Evolutionary conservation across 192 early-diverging fungal species (phyloP).

Genomic region (Chytriomyces confervae): DNA sequence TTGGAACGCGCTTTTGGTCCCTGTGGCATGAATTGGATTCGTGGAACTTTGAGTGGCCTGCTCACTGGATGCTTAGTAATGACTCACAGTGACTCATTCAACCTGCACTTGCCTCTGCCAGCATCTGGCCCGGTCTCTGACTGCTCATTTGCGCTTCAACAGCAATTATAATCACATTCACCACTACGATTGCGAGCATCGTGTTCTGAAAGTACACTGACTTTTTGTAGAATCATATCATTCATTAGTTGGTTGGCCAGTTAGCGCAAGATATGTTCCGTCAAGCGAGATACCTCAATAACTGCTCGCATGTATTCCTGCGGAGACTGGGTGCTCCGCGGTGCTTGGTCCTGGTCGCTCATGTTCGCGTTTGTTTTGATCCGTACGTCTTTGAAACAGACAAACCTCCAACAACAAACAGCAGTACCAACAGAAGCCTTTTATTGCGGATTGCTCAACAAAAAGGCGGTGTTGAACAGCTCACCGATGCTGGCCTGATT

Average conservation of each 20-base stretch:
- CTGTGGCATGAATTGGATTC: not conserved
- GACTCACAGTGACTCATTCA: too few relatives aligned
- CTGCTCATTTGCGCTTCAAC: slow-evolving; percentile 7
- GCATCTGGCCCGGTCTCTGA: too few relatives aligned
- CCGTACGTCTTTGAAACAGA: too few relatives aligned
- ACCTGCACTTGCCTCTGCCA: too few relatives aligned
- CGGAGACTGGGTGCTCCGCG: too few relatives aligned
- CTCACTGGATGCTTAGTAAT: too few relatives aligned
- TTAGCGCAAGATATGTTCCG: not conserved
- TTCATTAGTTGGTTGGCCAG: slow-evolving; percentile 14
- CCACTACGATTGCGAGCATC: slow-evolving; percentile 16
- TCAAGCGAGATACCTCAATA: not conserved
- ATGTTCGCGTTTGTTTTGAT: too few relatives aligned
- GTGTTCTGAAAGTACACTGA: slow-evolving; percentile 14
- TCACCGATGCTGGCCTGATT: slow-evolving; percentile 79
- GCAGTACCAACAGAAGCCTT: slow-evolving; percentile 42
- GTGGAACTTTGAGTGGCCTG: not conserved
- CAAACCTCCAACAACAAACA: too few relatives aligned
- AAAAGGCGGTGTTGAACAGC: slow-evolving; percentile 75
- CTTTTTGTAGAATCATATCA: slow-evolving; percentile 8
- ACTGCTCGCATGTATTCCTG: too few relatives aligned
- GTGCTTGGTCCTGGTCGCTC: too few relatives aligned
- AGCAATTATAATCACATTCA: slow-evolving; percentile 21
- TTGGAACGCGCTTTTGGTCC: not conserved
- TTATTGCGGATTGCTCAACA: slow-evolving; percentile 79